These are phyloP conservation scores for Chlorencoelia australis DNA, from an alignment of 2,329 filamentous ascomycete species.

Conservation along the genomic window DNA sequence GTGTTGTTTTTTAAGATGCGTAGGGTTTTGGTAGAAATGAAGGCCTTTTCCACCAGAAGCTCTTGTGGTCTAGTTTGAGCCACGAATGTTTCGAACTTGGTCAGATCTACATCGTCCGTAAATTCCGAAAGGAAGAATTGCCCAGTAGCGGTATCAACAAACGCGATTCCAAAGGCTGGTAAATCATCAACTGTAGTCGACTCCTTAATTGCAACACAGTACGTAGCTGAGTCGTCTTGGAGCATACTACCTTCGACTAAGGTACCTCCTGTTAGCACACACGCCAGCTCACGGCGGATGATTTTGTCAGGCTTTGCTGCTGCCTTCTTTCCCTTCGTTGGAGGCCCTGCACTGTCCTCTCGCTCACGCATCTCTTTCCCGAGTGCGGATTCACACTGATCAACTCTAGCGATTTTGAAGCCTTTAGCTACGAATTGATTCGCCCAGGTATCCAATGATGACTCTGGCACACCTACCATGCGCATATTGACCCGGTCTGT, in stretches of 20 bases:
- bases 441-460: constrained; percentile 92
- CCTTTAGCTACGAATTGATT: constrained; percentile 98
- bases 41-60: constrained; percentile 78
- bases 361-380: constrained; percentile 98
- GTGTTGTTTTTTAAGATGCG: constrained; percentile 97
- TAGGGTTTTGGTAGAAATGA: constrained; percentile 75
- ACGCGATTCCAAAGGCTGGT: constrained; percentile 82
- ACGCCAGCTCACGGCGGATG: constrained; percentile 81
- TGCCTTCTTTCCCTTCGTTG: constrained; percentile 21
- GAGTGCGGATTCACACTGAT: constrained; percentile 91
- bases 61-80: constrained; percentile 87
- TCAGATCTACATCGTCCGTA: constrained; percentile 82
- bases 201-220: constrained; percentile 91
- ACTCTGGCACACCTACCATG: constrained; percentile 96
- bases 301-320: constrained; percentile 80
- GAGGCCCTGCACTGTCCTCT: constrained; percentile 39
- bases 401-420: constrained; percentile 91
- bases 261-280: constrained; percentile 84
- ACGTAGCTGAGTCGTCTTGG: constrained; percentile 94
- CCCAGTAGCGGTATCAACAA: constrained; percentile 91
- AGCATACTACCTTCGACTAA: constrained; percentile 95
- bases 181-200: constrained; percentile 52
- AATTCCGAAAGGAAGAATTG: constrained; percentile 93
- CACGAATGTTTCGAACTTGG: constrained; percentile 93
- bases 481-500: constrained; percentile 99